Base-by-base conservation (phyloP, 2,329 filamentous ascomycete species). In the Paraphaeosphaeria sporulosa region DNA sequence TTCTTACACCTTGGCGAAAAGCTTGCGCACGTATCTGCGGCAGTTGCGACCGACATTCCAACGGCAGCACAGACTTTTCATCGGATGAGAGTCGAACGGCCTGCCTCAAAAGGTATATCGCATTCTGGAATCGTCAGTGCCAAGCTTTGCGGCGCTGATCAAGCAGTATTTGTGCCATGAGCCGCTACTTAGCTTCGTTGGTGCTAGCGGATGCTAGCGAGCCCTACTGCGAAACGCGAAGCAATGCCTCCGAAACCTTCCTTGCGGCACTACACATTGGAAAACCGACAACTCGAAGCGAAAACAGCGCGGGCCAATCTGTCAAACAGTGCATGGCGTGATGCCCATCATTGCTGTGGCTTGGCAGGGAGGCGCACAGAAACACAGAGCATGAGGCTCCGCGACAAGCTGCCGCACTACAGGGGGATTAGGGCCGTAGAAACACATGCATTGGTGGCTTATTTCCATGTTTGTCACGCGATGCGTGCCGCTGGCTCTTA, bases 161-260 rank as follows among this genome's bases (percentile, higher is more conserved):
- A 61, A 44, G 54, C 55, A 57, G 25, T 30, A 32, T 15, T 54
- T 46, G 59, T 57, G 8, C 34, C 55, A 58, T 43, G n/a, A 44
- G 32, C 55, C 43, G 50, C 19, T 25, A 19, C 55, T 50, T 54
- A 47, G 32, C 19, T 43, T n/a, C 15, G 15, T 49, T 32, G 42
- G 56, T 34, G 40, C 49, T 40, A 52, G 49, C 21, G 21, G 49
- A n/a, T 27, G 55, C 44, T 21, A 40, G 19, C 27, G 36, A 43
- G 25, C 47, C 56, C 57, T 50, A 59, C 56, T 38, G n/a, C 56
- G 57, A 62, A 62, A 62, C 60, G 57, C 47, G 30, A 57, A 47
- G 30, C 47, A 42, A 25, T 27, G 27, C 17, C 36, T 55, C 56
- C 55, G 59, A 61, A 61, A 61, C 59, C 48, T 7, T 30, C 15